Base-by-base conservation (phyloP, 768 basidiomycete species). In the Paxillus ammoniavirescens region DNA sequence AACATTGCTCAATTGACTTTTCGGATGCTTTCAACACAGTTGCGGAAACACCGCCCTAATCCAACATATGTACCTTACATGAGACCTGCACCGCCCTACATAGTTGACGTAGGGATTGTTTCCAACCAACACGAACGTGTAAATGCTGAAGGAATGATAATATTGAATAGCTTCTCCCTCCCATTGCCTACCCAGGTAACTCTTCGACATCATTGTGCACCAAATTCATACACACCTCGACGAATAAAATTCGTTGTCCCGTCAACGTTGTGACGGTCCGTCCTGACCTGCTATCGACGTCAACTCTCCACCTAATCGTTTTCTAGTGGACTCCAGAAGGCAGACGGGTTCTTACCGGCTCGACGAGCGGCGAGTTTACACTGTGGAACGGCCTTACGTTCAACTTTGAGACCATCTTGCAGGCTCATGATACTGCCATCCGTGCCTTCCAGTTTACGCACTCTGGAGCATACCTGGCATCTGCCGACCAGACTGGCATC, bases 371-470 rank as follows among this genome's bases (percentile, higher is more conserved):
- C 43, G 97, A 98, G 73, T 98, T 99, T 72, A 98, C 96, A 1
- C 81, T 98, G 6, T 98, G 97, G 97, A 99, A 99, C 61, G 96
- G 96, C 26, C 79, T 96, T 21, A 98, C 97, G 0, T 99, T 98
- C 84, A 99, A 98, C 74, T 99, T 98, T 65, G 97, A 99, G 72
- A 97, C 96, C 0, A 98, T 99, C 61, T 82, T 98, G n/a, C 96
- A 98, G 73, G 96, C 95, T 1, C 97, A 99, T 71, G 97, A 99
- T 65, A 87, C 89, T 2, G 90, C 93, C 37, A 91, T 99, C 52
- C 93, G 95, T 37, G 81, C 93, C 0, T 82, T 98, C 68, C 74
- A 82, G 14, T 99, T 95, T 72, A 92, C 92, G 0, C 93, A 97
- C 61, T 91, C 91, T 0, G 97, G 96, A n/a, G 78, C 87, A 14